Evolutionary conservation across 2,329 filamentous ascomycete species (phyloP), one percentile per base, ranked within the genome.

Genomic region (Fusarium newnesense): DNA sequence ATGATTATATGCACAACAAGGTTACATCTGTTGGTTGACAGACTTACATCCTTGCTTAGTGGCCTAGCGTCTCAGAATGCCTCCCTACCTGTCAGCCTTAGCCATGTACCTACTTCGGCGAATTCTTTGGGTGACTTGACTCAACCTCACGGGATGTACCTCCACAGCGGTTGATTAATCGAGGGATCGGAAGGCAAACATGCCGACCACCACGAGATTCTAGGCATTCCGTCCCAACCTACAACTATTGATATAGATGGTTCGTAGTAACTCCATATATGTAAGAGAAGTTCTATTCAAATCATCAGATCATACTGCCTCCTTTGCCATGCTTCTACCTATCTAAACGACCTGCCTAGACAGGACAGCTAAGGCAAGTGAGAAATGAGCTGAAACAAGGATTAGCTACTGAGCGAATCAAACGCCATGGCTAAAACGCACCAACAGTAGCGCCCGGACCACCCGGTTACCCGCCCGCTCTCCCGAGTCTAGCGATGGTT

Each of bases 1-100:
- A 21, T 7, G 1, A 26, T 13, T 54, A 56, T 6, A 44, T 56
- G 15, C 15, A 43, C 4, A 3, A 1, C 19, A 4, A 54, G 30
- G 59, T 61, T 28, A 37, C 47, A 44, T 61, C 37, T 61, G 59
- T 61, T 61, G 59, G 59, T 44, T 44, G 47, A 4, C 37, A 44
- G 37, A 11, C 30, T 34, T 5, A 21, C 1, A 61, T 44, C 59
- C 59, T 26, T 61, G 59, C 58, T 19, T 19, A 9, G n/a, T 53
- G 24, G 24, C 24, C 24, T 24, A 32, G 24, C 9, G 47, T 24
- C 10, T 3, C 8, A 36, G 10, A 9, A 43, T 54, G 24, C 37
- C 11, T n/a, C 11, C 16, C n/a, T 32, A 8, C 18, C 12, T 10
- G 2, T 28, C 28, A 42, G 10, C 9, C 24, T 24, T 24, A 24